These are phyloP conservation scores for Boechera retrofracta DNA, from an alignment of 345 rosid species.

Conservation along the genomic window DNA sequence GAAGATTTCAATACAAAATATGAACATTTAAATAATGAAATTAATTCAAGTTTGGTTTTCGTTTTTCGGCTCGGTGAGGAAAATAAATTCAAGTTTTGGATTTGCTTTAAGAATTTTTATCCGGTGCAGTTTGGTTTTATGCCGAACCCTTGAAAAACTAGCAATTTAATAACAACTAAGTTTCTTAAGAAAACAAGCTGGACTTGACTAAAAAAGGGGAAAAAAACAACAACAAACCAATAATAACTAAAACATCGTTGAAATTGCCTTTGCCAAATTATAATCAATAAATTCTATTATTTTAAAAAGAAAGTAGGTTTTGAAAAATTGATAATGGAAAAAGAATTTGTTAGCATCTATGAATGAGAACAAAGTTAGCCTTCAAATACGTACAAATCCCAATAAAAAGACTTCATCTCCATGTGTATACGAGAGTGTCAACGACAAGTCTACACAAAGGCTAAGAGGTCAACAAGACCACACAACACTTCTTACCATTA, in stretches of 20 bases:
- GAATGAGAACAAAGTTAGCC: slow-evolving; percentile 22
- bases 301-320: background rate
- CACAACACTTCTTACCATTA: slow-evolving; percentile 39
- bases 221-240: slow-evolving; percentile 15
- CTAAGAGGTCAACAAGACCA: slow-evolving; percentile 46
- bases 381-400: slow-evolving; percentile 27
- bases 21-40: background rate
- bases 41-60: too few relatives aligned
- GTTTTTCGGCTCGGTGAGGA: too few relatives aligned
- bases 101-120: background rate
- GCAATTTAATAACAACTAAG: background rate
- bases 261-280: slow-evolving; percentile 5
- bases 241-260: slow-evolving; percentile 5
- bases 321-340: background rate
- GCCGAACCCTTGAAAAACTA: background rate
- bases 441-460: slow-evolving; percentile 46
- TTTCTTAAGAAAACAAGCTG: background rate
- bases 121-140: background rate
- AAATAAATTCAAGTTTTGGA: too few relatives aligned
- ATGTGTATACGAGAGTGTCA: slow-evolving; percentile 39
- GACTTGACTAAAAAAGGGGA: background rate
- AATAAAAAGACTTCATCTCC: slow-evolving; percentile 27
- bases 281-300: slow-evolving; percentile 1
- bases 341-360: slow-evolving; percentile 16
- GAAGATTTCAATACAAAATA: background rate